Evolutionary conservation across 208 protist species (phyloP), one percentile per base, ranked within the genome.

Genomic region (Trypanosoma mega): DNA sequence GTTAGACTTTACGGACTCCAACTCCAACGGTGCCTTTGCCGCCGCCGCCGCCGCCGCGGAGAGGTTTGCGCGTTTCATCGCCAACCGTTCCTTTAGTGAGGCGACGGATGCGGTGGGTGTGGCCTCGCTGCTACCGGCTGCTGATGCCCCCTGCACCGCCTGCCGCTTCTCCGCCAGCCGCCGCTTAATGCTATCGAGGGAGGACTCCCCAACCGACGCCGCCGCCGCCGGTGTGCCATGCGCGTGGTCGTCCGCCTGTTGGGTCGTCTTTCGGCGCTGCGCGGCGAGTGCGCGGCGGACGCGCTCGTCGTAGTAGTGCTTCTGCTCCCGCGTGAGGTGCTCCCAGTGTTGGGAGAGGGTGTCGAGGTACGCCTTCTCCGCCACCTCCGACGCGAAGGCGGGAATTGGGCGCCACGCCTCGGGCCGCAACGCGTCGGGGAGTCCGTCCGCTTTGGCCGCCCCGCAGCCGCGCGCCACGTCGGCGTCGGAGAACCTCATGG

Each of bases 231-330:
- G 24, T 14, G 11, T 18, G 0, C 14, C 45, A 43, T 2, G 20
- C 9, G 48, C 20, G 3, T 20, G 45, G 26, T 29, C 14, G n/a
- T 48, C 7, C 49, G 30, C n/a, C 34, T 64, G 48, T 43, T 51
- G n/a, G 24, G 46, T 34, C 31, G 55, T 54, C 11, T 33, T 63
- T 34, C 41, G 46, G 20, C 49, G 51, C 41, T 64, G 54, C n/a
- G 63, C 63, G 47, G 52, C 50, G 6, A 93, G 49, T 21, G 77
- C 78, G 29, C 67, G 52, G 49, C 77, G 75, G 31, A 94, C 85
- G 36, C 78, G 44, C 0, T 78, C 69, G 34, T 94, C 82, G 62
- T 94, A 94, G 69, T 83, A 94, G n/a, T 66, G 70, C 61, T 78
- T 77, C 68, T 94, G 88, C 31, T 46, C 62, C 16, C 72, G 66